phyloP scores from a whole-genome alignment of 768 basidiomycete genomes.

The Collybia sp. region DNA sequence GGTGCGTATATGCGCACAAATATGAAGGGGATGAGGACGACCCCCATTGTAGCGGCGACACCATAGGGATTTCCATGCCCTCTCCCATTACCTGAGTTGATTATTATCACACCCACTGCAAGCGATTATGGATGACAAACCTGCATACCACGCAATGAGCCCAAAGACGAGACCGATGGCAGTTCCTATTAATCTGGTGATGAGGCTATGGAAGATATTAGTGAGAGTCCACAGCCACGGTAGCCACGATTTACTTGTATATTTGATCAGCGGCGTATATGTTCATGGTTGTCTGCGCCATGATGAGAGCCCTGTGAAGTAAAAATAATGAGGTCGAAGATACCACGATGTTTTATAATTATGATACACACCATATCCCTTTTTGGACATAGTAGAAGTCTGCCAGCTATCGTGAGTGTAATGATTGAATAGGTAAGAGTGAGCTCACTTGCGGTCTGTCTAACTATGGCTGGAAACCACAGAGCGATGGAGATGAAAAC shows the following conservation, averaged over 20 bases:
- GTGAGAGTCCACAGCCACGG: background rate
- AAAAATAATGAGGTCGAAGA: background rate
- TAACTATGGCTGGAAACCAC: too few relatives aligned
- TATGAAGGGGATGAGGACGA: conserved; percentile 41
- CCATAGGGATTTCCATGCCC: conserved; percentile 54
- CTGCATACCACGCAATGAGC: conserved; percentile 47
- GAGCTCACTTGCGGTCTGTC: too few relatives aligned
- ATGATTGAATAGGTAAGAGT: background rate
- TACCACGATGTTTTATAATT: background rate
- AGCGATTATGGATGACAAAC: conserved; percentile 9
- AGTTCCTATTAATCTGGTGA: conserved; percentile 42
- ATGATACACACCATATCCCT: conserved; percentile 35
- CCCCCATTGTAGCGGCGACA: conserved; percentile 40
- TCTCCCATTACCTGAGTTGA: conserved; percentile 28
- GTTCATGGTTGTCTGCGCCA: conserved; percentile 55
- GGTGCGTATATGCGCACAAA: conserved; percentile 48
- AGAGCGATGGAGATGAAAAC: too few relatives aligned
- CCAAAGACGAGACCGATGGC: conserved; percentile 37
- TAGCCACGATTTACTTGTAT: conserved; percentile 28
- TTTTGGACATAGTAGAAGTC: conserved; percentile 40
- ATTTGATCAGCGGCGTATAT: conserved; percentile 58
- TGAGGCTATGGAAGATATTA: conserved; percentile 23
- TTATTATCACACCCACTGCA: background rate
- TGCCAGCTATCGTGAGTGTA: conserved; percentile 6
- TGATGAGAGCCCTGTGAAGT: conserved; percentile 46